Evolutionary conservation across 768 basidiomycete species (phyloP).

Genomic region (Russula sp.): DNA sequence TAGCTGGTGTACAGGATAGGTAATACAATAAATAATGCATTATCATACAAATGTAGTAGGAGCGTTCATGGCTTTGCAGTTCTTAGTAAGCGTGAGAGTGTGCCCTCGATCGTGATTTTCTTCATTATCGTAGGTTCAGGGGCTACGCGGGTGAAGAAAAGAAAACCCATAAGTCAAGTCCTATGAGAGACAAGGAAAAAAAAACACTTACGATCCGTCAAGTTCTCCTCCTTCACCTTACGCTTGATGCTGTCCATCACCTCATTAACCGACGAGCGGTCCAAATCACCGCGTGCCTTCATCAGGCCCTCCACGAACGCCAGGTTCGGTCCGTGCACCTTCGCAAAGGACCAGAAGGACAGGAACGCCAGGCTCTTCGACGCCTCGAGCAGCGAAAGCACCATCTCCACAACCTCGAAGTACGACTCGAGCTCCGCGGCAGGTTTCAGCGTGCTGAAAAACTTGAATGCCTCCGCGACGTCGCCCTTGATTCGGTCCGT

Average conservation of each 20-base stretch:
- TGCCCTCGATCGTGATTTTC: slow-evolving; percentile 70
- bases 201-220: slow-evolving; percentile 65
- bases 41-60: background rate
- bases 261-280: slow-evolving; percentile 79
- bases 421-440: slow-evolving; percentile 71
- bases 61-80: slow-evolving; percentile 17
- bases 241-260: slow-evolving; percentile 91
- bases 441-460: slow-evolving; percentile 75
- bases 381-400: slow-evolving; percentile 74
- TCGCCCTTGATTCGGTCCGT: slow-evolving; percentile 81
- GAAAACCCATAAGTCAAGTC: background rate
- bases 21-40: slow-evolving; percentile 7
- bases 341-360: slow-evolving; percentile 91
- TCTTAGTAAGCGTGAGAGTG: slow-evolving; percentile 70
- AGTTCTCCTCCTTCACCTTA: slow-evolving; percentile 84
- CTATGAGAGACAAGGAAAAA: too few relatives aligned
- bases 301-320: slow-evolving; percentile 87
- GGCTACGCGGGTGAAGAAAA: slow-evolving; percentile 38
- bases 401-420: slow-evolving; percentile 83
- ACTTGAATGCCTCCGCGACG: slow-evolving; percentile 64
- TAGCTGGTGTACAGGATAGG: background rate
- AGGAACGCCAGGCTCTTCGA: slow-evolving; percentile 86
- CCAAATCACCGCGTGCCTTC: slow-evolving; percentile 84
- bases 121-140: slow-evolving; percentile 87
- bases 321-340: slow-evolving; percentile 87